phyloP scores from a whole-genome alignment of 768 basidiomycete genomes.

The Tricholoma bakamatsutake region DNA sequence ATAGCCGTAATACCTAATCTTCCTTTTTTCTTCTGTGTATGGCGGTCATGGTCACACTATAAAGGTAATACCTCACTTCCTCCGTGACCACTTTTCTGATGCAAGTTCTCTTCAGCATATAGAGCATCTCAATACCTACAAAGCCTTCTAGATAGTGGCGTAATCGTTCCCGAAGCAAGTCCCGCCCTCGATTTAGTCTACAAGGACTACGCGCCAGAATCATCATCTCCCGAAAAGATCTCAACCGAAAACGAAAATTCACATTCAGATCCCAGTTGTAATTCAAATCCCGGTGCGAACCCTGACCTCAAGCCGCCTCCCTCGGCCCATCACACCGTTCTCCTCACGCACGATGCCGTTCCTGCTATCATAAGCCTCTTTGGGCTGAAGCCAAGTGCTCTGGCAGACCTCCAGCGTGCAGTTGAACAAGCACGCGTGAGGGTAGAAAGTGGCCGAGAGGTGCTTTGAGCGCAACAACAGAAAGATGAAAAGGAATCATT shows the following conservation, averaged over 20 bases:
- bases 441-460: constrained; percentile 16
- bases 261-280: constrained; percentile 5
- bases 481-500: neutral
- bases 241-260: neutral
- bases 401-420: constrained; percentile 54
- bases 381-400: constrained; percentile 36
- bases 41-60: constrained; percentile 85
- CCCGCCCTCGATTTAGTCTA: constrained; percentile 55
- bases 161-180: constrained; percentile 53
- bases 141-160: constrained; percentile 47
- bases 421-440: constrained; percentile 50
- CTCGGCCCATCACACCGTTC: constrained; percentile 23
- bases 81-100: neutral
- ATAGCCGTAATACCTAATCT: constrained; percentile 77
- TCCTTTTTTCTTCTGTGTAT: constrained; percentile 80
- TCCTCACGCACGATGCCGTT: constrained; percentile 50
- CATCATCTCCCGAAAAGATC: neutral
- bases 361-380: constrained; percentile 44
- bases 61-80: constrained; percentile 40
- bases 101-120: constrained; percentile 39
- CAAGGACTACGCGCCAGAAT: constrained; percentile 15
- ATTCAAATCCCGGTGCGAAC: constrained; percentile 4
- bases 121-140: constrained; percentile 66
- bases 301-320: constrained; percentile 3
- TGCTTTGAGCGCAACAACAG: neutral